Evolutionary conservation across 1,284 basidiomycete species (phyloP), one percentile per base, ranked within the genome.

Genomic region (Xerocomus nothofagi): DNA sequence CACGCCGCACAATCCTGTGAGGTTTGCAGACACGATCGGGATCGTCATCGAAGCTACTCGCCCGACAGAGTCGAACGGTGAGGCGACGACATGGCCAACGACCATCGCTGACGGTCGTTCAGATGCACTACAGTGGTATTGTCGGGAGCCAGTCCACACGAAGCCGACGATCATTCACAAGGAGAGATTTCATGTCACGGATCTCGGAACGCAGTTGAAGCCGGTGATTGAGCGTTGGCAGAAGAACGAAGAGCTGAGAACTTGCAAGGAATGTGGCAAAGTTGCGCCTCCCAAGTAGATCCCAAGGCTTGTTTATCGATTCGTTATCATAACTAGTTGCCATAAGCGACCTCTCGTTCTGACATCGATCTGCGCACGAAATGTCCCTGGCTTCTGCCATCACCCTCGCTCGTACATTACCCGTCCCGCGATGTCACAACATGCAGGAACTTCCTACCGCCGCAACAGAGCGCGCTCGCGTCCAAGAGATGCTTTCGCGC

Each of bases 121-220:
- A 93, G 96, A 99, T 69, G 86, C 86, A 2, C 78, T 98, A 50
- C 83, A 92, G 37, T 98, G 96, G 96, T 98, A 97, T 69, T 98
- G 96, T 71, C 84, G 81, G 24, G 83, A 86, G 26, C 61, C 71
- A 0, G 75, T 74, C 9, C 90, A 95, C 66, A 59, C 72, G 20
- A 73, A 77, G 42, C 93, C 95, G 0, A 89, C 88, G 3, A 75
- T 94, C 56, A 91, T 99, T 62, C 81, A 88, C 56, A 88, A 97
- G 68, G 91, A 91, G 49, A 73, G 80, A 2, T 94, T 98, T 70
- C 89, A 95, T 67, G 91, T 91, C 61, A 88, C 86, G 0, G 92
- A 98, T 67, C 80, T 99, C 30, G 95, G 94, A 39, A 90, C 89
- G 5, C 94, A 98, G 72, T 78, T 98, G 54, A 97, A 97, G 73